Evolutionary conservation across 225 moss, liverwort and hornwort species (phyloP).

Genomic region (Asterella californica): DNA sequence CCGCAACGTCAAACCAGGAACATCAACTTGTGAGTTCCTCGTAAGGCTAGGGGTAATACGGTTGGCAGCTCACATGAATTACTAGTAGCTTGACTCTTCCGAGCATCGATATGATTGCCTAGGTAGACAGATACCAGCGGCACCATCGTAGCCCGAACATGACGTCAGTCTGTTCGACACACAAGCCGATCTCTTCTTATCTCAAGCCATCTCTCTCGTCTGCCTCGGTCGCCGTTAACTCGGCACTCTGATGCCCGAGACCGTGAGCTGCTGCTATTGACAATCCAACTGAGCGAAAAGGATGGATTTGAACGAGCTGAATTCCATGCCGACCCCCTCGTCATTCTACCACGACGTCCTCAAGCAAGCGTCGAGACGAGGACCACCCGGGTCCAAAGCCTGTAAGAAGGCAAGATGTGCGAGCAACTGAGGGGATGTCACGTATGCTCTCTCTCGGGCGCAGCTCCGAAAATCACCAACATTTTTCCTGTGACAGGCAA

Average conservation of each 20-base stretch:
- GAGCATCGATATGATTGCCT: not conserved
- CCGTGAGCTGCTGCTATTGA: no score
- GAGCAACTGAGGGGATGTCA: not conserved
- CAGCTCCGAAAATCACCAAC: no score
- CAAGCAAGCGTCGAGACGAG: no score
- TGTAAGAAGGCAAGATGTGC: not conserved
- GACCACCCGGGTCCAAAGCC: slow-evolving; percentile 4
- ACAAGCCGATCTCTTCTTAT: slow-evolving; percentile 7
- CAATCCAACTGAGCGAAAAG: not conserved
- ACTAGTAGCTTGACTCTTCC: slow-evolving; percentile 4
- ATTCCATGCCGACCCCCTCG: no score
- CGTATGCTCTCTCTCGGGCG: no score
- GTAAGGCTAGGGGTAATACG: no score
- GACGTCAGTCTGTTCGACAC: no score
- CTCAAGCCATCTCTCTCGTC: slow-evolving; percentile 9
- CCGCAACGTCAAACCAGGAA: no score
- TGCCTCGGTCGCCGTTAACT: not conserved
- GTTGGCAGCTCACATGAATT: slow-evolving; percentile 17
- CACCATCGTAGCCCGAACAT: slow-evolving; percentile 3
- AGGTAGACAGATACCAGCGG: not conserved
- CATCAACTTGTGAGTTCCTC: no score
- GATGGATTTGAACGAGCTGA: no score
- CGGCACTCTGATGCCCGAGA: not conserved
- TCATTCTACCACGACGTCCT: no score
- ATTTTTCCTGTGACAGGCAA: no score